phyloP scores from a whole-genome alignment of 176 grass and related monocot species.

The Triticum dicoccoides region DNA sequence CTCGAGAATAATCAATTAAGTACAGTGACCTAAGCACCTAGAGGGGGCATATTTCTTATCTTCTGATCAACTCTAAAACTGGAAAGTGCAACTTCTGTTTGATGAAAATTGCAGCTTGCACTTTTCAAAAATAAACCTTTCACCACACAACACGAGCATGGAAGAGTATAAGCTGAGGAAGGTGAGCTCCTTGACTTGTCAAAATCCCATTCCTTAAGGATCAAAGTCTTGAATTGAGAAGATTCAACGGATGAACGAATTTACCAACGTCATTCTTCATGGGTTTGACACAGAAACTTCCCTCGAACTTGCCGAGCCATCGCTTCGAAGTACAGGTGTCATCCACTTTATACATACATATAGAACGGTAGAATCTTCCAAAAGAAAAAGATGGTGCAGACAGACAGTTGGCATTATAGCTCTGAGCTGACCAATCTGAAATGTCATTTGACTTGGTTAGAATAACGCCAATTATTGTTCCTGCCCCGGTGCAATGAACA shows the following conservation, averaged over 20 bases:
- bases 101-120: too few species aligned
- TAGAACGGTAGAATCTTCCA: background rate
- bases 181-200: background rate
- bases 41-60: background rate
- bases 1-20: background rate
- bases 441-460: background rate
- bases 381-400: background rate
- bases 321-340: background rate
- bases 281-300: too few species aligned
- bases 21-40: background rate
- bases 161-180: background rate
- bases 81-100: too few species aligned
- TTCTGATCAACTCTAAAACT: too few species aligned
- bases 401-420: background rate
- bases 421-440: background rate
- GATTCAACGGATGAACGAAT: background rate
- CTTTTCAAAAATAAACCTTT: background rate
- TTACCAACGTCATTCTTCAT: background rate
- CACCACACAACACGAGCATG: background rate
- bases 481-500: background rate
- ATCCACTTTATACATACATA: background rate
- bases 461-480: background rate
- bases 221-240: background rate
- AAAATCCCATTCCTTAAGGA: background rate
- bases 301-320: too few species aligned